A percentile compares a stretch with the other conserved stretches of the same genome.
Conservation (phyloP, 1,139 yeast genomes). For the Suhomyces terraborum region DNA sequence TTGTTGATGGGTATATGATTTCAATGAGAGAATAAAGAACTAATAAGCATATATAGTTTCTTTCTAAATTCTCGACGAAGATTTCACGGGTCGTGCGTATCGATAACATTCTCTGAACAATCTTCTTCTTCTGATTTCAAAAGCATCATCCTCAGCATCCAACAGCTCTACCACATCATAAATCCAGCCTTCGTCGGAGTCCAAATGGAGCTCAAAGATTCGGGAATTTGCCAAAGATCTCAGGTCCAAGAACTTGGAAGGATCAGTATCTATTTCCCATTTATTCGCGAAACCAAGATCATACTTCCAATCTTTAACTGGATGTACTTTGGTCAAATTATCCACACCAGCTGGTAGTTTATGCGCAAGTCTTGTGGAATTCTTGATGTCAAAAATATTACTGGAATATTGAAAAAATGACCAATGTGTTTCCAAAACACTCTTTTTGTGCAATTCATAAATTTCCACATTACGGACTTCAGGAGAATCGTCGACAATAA, state of each 20-base stretch:
- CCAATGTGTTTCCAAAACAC: slow-evolving; percentile 62
- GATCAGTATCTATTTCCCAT: slow-evolving; percentile 69
- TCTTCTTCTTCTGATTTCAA: slow-evolving; percentile 57
- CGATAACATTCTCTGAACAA: slow-evolving; percentile 52
- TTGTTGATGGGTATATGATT: not conserved
- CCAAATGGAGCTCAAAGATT: slow-evolving; percentile 17
- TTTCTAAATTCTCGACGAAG: slow-evolving; percentile 11
- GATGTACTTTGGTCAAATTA: slow-evolving; percentile 54
- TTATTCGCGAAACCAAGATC: slow-evolving; percentile 51
- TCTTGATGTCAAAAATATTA: slow-evolving; percentile 52
- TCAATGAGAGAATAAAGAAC: too few relatives aligned
- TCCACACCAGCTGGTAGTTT: slow-evolving; percentile 66
- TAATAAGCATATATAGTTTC: not conserved
- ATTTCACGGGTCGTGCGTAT: slow-evolving; percentile 27
- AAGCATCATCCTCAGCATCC: slow-evolving; percentile 21
- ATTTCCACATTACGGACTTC: slow-evolving; percentile 66
- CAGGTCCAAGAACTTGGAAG: slow-evolving; percentile 54
- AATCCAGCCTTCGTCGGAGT: slow-evolving; percentile 49
- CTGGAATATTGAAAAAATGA: slow-evolving; percentile 37
- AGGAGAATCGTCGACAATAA: slow-evolving; percentile 69
- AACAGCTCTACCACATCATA: slow-evolving; percentile 36
- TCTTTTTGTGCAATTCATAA: slow-evolving; percentile 71
- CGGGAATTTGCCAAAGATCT: slow-evolving; percentile 34
- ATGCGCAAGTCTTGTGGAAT: slow-evolving; percentile 55
- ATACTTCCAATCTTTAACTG: slow-evolving; percentile 80